These are phyloP conservation scores for Pseudogymnoascus sp. DNA, from an alignment of 2,329 filamentous ascomycete genomes.

Conservation along the genomic window DNA sequence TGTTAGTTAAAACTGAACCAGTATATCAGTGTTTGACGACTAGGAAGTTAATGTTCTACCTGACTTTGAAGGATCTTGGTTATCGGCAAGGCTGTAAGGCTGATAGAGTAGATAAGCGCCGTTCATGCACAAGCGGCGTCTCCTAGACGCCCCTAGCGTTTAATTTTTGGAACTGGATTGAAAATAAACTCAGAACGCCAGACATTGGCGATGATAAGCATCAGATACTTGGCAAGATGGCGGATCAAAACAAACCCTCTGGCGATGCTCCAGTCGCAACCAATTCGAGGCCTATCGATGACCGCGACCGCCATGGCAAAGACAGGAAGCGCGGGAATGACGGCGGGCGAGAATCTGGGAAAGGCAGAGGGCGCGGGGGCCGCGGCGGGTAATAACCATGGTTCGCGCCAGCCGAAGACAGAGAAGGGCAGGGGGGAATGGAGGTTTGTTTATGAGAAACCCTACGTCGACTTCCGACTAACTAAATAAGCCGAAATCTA, in stretches of 20 bases:
- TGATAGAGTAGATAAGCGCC: background rate
- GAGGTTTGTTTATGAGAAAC: slow-evolving; percentile 42
- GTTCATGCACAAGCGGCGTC: background rate
- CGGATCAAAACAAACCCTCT: background rate
- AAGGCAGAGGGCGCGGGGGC: slow-evolving; percentile 47
- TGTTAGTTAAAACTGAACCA: background rate
- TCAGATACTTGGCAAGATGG: slow-evolving; percentile 1
- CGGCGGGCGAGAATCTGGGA: slow-evolving; percentile 31
- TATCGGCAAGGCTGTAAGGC: slow-evolving; percentile 5
- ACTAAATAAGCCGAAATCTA: slow-evolving; percentile 44
- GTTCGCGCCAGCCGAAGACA: slow-evolving; percentile 50
- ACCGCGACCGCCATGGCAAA: slow-evolving; percentile 12
- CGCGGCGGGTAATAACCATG: slow-evolving; percentile 24
- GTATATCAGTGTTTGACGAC: background rate
- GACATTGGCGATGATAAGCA: background rate
- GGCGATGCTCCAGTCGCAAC: background rate
- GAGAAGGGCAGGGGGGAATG: slow-evolving; percentile 62
- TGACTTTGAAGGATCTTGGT: background rate
- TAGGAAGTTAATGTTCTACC: background rate
- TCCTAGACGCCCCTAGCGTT: slow-evolving; percentile 1
- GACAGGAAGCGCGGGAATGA: slow-evolving; percentile 16
- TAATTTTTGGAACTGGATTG: slow-evolving; percentile 1
- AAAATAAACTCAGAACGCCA: background rate
- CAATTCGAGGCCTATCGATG: background rate
- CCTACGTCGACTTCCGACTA: slow-evolving; percentile 33